Evolutionary conservation across 805 yeast species (phyloP).

Genomic region (Wickerhamiella brachini): DNA sequence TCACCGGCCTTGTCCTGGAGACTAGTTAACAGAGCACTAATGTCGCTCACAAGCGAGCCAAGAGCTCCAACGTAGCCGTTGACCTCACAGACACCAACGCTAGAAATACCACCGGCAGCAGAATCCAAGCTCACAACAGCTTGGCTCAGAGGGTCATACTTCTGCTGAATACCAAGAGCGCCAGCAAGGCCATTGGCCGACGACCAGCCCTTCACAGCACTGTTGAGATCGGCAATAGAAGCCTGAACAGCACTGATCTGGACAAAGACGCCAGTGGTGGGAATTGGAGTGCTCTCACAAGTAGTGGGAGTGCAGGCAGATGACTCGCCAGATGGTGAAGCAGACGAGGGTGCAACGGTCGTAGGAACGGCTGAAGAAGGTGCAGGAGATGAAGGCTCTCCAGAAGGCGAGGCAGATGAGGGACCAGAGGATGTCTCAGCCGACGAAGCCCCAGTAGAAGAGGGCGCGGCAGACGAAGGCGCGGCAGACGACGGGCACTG

Average conservation of each 20-base stretch:
- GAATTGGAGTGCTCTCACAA: background rate
- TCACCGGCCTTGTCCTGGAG: slow-evolving; percentile 14
- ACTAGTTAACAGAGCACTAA: slow-evolving; percentile 9
- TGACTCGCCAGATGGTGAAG: background rate
- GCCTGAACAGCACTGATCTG: background rate
- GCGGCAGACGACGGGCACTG: background rate
- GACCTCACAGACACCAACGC: background rate
- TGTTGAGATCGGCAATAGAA: background rate
- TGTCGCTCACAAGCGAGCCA: slow-evolving; percentile 6
- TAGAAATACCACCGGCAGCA: slow-evolving; percentile 2
- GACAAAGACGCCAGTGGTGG: background rate
- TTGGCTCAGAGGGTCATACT: slow-evolving; percentile 3
- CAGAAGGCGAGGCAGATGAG: background rate
- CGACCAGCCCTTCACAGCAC: slow-evolving; percentile 4
- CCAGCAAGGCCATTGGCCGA: slow-evolving; percentile 8
- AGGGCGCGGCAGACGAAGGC: background rate
- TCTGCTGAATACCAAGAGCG: slow-evolving; percentile 9
- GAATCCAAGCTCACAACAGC: background rate
- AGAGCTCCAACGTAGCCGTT: slow-evolving; percentile 2
- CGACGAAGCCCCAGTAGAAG: background rate
- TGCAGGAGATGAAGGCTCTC: background rate
- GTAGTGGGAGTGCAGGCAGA: background rate
- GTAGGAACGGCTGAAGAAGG: background rate
- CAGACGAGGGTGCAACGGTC: background rate
- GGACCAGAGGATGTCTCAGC: background rate